phyloP scores from a whole-genome alignment of 148 eudicot species.

The Rhododendron ovatum region DNA sequence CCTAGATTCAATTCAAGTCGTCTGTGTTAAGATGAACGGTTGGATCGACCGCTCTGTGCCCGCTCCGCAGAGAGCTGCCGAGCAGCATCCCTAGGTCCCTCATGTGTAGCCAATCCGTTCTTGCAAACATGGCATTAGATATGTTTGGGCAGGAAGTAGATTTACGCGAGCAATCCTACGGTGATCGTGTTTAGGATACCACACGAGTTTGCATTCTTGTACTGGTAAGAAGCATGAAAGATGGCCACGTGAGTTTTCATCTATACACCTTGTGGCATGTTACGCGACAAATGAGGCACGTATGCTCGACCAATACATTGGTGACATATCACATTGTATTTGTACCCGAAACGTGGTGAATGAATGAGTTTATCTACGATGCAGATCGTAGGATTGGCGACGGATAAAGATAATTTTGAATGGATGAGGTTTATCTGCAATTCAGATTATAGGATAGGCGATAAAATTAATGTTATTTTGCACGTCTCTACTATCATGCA shows the following conservation, averaged over 20 bases:
- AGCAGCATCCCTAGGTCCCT: too few relatives aligned
- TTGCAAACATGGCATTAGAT: too few relatives aligned
- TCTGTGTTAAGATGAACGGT: accelerated
- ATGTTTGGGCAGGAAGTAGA: too few relatives aligned
- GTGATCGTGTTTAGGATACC: neutral
- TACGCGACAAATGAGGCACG: too few relatives aligned
- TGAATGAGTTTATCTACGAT: neutral
- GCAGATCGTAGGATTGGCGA: neutral
- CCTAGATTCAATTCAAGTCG: too few relatives aligned
- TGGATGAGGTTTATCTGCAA: neutral
- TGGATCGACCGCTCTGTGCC: accelerated
- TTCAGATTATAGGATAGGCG: neutral
- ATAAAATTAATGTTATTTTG: neutral
- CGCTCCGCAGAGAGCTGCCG: accelerated
- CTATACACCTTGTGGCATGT: too few relatives aligned
- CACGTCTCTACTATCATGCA: neutral
- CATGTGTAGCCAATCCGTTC: too few relatives aligned
- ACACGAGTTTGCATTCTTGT: neutral
- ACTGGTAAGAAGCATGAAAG: too few relatives aligned
- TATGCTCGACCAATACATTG: too few relatives aligned
- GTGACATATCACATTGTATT: too few relatives aligned
- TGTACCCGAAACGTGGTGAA: neutral
- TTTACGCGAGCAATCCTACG: too few relatives aligned
- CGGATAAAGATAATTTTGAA: neutral
- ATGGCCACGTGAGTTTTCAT: too few relatives aligned